Percentiles rank a stretch among this genome's conserved stretches.
phyloP scores from a whole-genome alignment of 2,329 filamentous ascomycete genomes.

The Colletotrichum aenigma region DNA sequence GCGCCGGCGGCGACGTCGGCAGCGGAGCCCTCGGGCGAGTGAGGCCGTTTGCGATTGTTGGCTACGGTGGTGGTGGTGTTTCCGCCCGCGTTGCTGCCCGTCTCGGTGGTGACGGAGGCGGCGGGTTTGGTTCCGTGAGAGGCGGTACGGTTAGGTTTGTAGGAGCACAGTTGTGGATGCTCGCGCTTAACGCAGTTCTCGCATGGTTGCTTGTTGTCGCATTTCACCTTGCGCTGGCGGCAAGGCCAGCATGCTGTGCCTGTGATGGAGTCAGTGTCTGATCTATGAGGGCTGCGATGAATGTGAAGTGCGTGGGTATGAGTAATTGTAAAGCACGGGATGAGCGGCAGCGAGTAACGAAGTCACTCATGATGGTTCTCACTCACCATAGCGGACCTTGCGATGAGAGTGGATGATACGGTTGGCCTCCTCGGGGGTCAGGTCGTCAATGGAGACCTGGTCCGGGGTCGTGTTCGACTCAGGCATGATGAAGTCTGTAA shows the following conservation, averaged over 20 bases:
- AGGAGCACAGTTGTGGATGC: conserved; percentile 68
- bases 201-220: conserved; percentile 71
- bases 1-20: conserved; percentile 35
- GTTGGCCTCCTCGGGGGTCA: conserved; percentile 69
- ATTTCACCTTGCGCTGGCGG: conserved; percentile 71
- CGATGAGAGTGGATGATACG: conserved; percentile 73
- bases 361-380: background rate
- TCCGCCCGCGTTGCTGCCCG: conserved; percentile 16
- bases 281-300: background rate
- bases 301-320: background rate
- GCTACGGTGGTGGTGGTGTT: conserved; percentile 26
- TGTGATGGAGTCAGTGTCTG: conserved; percentile 28
- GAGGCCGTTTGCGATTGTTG: conserved; percentile 40
- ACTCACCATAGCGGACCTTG: conserved; percentile 71
- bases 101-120: conserved; percentile 26
- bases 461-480: conserved; percentile 49
- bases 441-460: conserved; percentile 55
- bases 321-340: background rate
- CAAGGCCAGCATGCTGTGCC: conserved; percentile 72
- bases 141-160: conserved; percentile 63
- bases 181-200: conserved; percentile 72
- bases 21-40: conserved; percentile 44
- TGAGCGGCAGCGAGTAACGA: background rate
- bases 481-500: conserved; percentile 37
- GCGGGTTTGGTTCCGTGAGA: conserved; percentile 24